Evolutionary conservation across 164 flowering plant species (phyloP).

Genomic region (Litsea cubeba): DNA sequence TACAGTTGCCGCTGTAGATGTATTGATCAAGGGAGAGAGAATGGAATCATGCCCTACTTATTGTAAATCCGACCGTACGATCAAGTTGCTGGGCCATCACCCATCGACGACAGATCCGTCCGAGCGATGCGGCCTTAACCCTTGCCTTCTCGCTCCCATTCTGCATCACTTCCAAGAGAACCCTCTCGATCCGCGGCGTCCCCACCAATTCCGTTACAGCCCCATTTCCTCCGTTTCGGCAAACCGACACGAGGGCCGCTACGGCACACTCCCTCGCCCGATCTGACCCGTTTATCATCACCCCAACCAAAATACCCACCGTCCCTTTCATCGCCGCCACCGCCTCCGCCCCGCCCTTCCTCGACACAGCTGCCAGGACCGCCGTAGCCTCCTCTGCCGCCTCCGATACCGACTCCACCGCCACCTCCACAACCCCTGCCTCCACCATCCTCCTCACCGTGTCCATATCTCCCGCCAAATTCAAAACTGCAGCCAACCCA

Average conservation of each 20-base stretch:
- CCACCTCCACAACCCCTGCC: constrained; percentile 56
- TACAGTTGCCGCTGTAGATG: no score
- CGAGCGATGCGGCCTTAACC: constrained; percentile 54
- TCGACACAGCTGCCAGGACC: constrained; percentile 56
- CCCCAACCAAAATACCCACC: constrained; percentile 31
- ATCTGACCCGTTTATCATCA: constrained; percentile 56
- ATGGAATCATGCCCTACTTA: neutral
- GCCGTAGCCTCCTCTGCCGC: constrained; percentile 65
- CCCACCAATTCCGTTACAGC: constrained; percentile 53
- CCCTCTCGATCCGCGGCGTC: constrained; percentile 55
- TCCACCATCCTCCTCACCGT: constrained; percentile 53
- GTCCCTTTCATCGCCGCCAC: constrained; percentile 29
- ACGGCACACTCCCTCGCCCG: constrained; percentile 60
- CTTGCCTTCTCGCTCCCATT: constrained; percentile 48
- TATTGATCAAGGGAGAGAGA: no score
- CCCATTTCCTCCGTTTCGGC: constrained; percentile 55
- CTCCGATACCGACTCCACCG: constrained; percentile 29
- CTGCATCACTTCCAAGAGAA: constrained; percentile 68
- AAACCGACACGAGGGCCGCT: constrained; percentile 60
- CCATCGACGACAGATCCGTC: constrained; percentile 66
- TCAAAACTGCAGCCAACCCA: constrained; percentile 67
- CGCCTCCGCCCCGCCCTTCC: constrained; percentile 58
- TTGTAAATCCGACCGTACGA: neutral
- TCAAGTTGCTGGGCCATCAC: constrained; percentile 17
- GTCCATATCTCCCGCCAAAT: constrained; percentile 70